phyloP scores from a whole-genome alignment of 306 rosid species.

The Cicer arietinum region DNA sequence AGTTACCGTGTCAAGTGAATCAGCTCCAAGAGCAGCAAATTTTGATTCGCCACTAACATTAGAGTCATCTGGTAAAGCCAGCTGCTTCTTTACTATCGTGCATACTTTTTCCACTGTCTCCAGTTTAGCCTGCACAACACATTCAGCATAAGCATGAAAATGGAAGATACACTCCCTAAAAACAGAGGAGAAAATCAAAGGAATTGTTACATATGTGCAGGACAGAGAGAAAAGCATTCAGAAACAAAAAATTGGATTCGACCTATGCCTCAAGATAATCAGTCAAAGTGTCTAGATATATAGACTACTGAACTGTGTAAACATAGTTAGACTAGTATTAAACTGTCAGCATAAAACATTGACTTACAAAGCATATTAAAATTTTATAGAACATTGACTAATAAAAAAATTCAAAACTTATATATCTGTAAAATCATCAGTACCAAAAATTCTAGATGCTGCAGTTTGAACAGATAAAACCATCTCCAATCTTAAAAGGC shows the following conservation, averaged over 20 bases:
- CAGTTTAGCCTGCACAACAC: constrained; percentile 69
- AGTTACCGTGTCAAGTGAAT: constrained; percentile 83
- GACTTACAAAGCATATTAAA: constrained; percentile 15
- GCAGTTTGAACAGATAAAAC: constrained; percentile 4
- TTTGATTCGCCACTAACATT: constrained; percentile 61
- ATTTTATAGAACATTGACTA: background rate
- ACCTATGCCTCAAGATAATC: background rate
- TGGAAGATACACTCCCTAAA: background rate
- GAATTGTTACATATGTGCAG: background rate
- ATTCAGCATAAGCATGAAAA: constrained; percentile 12
- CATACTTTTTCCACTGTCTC: constrained; percentile 74
- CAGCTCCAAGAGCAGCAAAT: constrained; percentile 79
- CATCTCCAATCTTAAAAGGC: constrained; percentile 1
- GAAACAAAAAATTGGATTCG: background rate
- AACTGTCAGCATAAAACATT: constrained; percentile 22
- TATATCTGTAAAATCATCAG: background rate
- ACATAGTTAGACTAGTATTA: constrained; percentile 17
- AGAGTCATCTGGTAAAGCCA: constrained; percentile 67
- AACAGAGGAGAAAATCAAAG: background rate
- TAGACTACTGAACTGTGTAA: background rate
- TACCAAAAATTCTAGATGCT: background rate
- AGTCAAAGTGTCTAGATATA: background rate
- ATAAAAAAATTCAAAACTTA: background rate
- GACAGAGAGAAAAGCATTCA: background rate
- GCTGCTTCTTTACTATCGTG: constrained; percentile 69